A percentile compares a stretch with the other conserved stretches of the same genome.
These are phyloP conservation scores for Raddia distichophylla DNA, from an alignment of 176 grass and related monocot genomes.

Conservation along the genomic window DNA sequence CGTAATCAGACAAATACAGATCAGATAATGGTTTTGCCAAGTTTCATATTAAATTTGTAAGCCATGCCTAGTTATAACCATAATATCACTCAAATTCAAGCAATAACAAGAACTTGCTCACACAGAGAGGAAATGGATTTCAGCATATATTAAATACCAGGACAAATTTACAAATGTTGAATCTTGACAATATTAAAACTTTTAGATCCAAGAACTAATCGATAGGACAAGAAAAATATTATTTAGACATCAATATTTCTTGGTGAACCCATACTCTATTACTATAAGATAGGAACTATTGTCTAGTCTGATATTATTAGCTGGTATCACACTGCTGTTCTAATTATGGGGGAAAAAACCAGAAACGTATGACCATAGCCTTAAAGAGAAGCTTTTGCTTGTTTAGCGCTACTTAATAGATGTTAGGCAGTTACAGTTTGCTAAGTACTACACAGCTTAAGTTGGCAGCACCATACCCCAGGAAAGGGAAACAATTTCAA, in stretches of 20 bases:
- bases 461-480: neutral
- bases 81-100: neutral
- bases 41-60: neutral
- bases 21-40: neutral
- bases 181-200: too few relatives aligned
- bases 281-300: neutral
- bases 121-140: neutral
- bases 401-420: neutral
- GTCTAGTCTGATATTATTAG: neutral
- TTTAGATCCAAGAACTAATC: neutral
- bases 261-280: neutral
- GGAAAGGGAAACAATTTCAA: neutral
- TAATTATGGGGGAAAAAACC: neutral
- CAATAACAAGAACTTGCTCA: neutral
- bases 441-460: neutral
- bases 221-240: slow-evolving; percentile 2
- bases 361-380: neutral
- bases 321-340: neutral
- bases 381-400: neutral
- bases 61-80: neutral
- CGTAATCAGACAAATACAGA: neutral
- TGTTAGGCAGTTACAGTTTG: neutral
- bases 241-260: neutral
- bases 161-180: neutral
- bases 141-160: neutral